Evolutionary conservation across 352 stramenopile species (phyloP), one percentile per base, ranked within the genome.

Genomic region (Hyaloperonospora arabidopsidis): DNA sequence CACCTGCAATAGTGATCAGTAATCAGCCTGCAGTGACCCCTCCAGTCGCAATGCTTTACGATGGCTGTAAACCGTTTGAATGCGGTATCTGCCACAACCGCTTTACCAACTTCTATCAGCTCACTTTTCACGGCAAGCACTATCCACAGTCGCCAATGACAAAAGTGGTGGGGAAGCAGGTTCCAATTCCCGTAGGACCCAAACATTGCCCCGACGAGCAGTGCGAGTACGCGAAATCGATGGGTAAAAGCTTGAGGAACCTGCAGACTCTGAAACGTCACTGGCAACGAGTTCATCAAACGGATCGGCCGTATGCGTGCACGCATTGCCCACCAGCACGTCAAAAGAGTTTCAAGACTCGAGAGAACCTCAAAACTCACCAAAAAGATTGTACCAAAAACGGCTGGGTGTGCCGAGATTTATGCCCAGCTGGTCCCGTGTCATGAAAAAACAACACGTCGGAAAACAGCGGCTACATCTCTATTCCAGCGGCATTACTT

Each of bases 211-310:
- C 74, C 29, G 76, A 84, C 36, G 38, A 57, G 0, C 50, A 66
- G n/a, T 87, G 76, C 23, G 74, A 83, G 45, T 86, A 83, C 48
- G 63, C 65, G 1, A 59, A 74, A 43, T 49, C 62, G 5, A 63
- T 52, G 12, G 72, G 62, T n/a, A 67, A 62, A 61, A 78, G 74
- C 36, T 67, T 87, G 52, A 67, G 72, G 49, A 87, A 78, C n/a
- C 57, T 87, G 23, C 76, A 85, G 53, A 87, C 76, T 6, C 61
- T 85, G 49, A 87, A 87, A 51, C 76, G 76, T n/a, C 76, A 87
- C 52, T 87, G 74, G 74, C 76, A 85, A 51, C 76, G 76, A 6
- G 68, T 74, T 0, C 76, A 87, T 54, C 74, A 85, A 55, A 67
- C 40, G 15, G 59, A 67, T 1, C 68, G 76, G 2, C 76, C 76